Conservation (phyloP, 169 alveolate genomes). For the Eimeria falciformis region DNA sequence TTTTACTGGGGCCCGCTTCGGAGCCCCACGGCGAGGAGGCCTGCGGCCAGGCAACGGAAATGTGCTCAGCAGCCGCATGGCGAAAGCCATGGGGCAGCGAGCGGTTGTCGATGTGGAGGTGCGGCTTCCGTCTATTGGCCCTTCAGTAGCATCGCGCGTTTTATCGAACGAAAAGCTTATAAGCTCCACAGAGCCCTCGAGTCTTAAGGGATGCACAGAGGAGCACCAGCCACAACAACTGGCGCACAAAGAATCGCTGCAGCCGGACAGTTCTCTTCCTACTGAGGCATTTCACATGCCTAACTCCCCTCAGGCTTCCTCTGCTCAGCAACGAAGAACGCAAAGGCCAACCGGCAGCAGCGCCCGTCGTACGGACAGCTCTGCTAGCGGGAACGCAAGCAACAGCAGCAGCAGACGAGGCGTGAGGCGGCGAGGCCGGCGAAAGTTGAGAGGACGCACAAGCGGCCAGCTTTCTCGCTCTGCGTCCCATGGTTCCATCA, state of each 20-base stretch:
- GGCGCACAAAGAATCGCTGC: not conserved
- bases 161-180: not conserved
- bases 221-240: not conserved
- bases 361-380: slow-evolving; percentile 28
- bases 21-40: too few relatives aligned
- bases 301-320: too few relatives aligned
- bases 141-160: not conserved
- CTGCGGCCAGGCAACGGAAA: too few relatives aligned
- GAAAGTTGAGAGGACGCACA: not conserved
- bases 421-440: slow-evolving; percentile 22
- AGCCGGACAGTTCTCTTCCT: not conserved
- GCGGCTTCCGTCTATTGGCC: slow-evolving; percentile 37
- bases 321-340: not conserved
- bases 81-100: slow-evolving; percentile 5
- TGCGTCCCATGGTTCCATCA: slow-evolving; percentile 44
- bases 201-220: not conserved
- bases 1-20: too few relatives aligned
- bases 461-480: slow-evolving; percentile 17
- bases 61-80: not conserved
- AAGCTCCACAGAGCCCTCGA: not conserved
- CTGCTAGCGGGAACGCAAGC: slow-evolving; percentile 51
- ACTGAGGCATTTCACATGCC: too few relatives aligned
- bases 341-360: slow-evolving; percentile 46
- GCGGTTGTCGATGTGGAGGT: slow-evolving; percentile 61
- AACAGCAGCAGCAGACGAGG: slow-evolving; percentile 30